phyloP scores from a whole-genome alignment of 1,139 yeast species.

The Geotrichum europaeum region DNA sequence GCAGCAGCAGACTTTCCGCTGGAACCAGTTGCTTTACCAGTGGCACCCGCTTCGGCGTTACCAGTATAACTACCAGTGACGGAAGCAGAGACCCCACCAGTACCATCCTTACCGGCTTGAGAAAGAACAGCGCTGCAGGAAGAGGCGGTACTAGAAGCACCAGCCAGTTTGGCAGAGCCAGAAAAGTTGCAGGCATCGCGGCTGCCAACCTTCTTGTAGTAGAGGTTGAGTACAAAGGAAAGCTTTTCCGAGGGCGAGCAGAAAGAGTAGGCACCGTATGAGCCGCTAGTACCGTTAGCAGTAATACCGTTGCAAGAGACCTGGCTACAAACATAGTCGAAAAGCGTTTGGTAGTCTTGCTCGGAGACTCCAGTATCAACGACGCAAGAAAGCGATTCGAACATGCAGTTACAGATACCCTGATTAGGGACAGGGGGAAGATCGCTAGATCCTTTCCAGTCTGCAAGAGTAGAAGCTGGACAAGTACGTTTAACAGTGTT shows the following conservation, averaged over 20 bases:
- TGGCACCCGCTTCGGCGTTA: slow-evolving; percentile 21
- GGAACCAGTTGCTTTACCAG: slow-evolving; percentile 19
- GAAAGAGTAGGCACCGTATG: slow-evolving; percentile 54
- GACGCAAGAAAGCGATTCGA: slow-evolving; percentile 46
- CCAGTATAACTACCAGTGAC: slow-evolving; percentile 23
- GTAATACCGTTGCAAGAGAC: slow-evolving; percentile 43
- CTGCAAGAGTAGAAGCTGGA: slow-evolving; percentile 42
- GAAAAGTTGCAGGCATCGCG: slow-evolving; percentile 45
- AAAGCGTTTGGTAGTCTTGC: slow-evolving; percentile 51
- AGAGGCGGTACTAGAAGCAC: slow-evolving; percentile 50
- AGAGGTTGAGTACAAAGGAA: slow-evolving; percentile 54
- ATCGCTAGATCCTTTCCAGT: slow-evolving; percentile 51
- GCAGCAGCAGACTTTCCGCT: slow-evolving; percentile 17
- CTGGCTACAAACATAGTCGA: slow-evolving; percentile 44
- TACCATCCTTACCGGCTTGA: slow-evolving; percentile 25
- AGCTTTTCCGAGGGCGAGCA: slow-evolving; percentile 55
- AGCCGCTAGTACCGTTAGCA: slow-evolving; percentile 47
- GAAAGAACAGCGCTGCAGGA: slow-evolving; percentile 41
- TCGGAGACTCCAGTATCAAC: slow-evolving; percentile 41
- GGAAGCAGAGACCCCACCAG: slow-evolving; percentile 23
- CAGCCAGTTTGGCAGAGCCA: slow-evolving; percentile 48
- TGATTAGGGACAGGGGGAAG: slow-evolving; percentile 69
- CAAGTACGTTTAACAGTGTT: slow-evolving; percentile 45
- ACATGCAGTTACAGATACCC: slow-evolving; percentile 53
- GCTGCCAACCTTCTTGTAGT: slow-evolving; percentile 44